Percentiles rank a stretch among this genome's conserved stretches.
Conservation (phyloP, 768 basidiomycete species). For the Phlegmacium glaucopus region DNA sequence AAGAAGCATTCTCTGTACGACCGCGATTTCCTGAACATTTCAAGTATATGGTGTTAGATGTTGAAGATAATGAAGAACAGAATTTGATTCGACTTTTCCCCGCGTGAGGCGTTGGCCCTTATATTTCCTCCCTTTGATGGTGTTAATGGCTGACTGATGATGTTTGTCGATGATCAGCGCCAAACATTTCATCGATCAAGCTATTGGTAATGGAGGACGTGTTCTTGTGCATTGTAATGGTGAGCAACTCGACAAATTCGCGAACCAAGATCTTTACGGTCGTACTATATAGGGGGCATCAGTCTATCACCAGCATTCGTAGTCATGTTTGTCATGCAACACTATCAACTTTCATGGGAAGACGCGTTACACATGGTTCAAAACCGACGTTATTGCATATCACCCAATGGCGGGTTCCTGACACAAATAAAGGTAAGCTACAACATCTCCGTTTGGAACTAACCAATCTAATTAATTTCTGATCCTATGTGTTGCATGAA, state of each 20-base stretch:
- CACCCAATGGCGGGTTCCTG: conserved; percentile 87
- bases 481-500: not conserved
- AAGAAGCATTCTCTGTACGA: conserved; percentile 86
- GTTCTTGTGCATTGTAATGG: conserved; percentile 92
- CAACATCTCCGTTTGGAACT: not conserved
- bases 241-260: conserved; percentile 25
- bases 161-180: conserved; percentile 45
- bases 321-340: conserved; percentile 92
- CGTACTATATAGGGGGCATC: conserved; percentile 62
- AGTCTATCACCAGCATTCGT: conserved; percentile 86
- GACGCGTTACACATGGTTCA: conserved; percentile 87
- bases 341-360: conserved; percentile 79
- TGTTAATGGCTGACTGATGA: not conserved
- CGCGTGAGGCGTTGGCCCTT: conserved; percentile 38
- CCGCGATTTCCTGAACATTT: conserved; percentile 83
- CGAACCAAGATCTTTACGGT: not conserved
- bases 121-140: conserved; percentile 6
- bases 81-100: conserved; percentile 92
- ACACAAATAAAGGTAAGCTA: conserved; percentile 81
- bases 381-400: conserved; percentile 90
- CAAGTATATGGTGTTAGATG: conserved; percentile 76
- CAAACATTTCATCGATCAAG: conserved; percentile 69
- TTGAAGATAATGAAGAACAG: conserved; percentile 92
- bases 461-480: not conserved
- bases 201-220: conserved; percentile 60